These are phyloP conservation scores for Cyberlindnera samutprakarnensis DNA, from an alignment of 805 yeast genomes.

Conservation along the genomic window DNA sequence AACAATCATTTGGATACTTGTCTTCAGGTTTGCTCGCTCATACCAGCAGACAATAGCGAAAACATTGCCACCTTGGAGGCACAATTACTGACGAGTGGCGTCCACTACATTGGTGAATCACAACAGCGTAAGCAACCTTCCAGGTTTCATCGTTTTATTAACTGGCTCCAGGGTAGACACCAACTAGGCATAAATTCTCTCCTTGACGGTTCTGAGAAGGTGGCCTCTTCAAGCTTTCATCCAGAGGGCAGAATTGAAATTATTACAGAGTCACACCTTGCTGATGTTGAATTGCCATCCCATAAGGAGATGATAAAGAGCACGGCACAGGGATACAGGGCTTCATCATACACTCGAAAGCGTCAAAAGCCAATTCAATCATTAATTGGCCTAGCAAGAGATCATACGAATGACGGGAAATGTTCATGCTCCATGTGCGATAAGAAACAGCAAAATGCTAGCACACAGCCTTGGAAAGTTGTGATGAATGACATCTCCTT, in stretches of 20 bases:
- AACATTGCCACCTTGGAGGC: not conserved
- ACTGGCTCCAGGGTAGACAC: conserved; percentile 1
- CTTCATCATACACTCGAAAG: conserved; percentile 11
- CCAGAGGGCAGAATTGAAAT: conserved; percentile 5
- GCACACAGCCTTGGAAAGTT: conserved; percentile 22
- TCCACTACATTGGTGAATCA: conserved; percentile 8
- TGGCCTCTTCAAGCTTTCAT: not conserved
- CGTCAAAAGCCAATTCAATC: too few relatives aligned
- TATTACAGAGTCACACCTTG: conserved; percentile 7
- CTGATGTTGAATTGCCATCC: too few relatives aligned
- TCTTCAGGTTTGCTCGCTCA: not conserved
- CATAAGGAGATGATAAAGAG: too few relatives aligned
- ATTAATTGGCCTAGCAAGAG: conserved; percentile 6
- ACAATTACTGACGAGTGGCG: conserved; percentile 5
- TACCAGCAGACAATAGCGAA: not conserved
- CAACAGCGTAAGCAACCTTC: not conserved
- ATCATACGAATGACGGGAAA: conserved; percentile 2
- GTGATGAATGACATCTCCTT: conserved; percentile 30
- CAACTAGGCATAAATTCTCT: not conserved
- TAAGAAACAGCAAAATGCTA: conserved; percentile 3
- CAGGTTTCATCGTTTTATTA: not conserved
- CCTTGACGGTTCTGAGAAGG: not conserved
- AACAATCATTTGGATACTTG: conserved; percentile 1
- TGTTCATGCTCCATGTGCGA: conserved; percentile 3
- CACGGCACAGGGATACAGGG: too few relatives aligned